phyloP scores from a whole-genome alignment of 768 basidiomycete genomes.

The Leccinum fibrillosum region DNA sequence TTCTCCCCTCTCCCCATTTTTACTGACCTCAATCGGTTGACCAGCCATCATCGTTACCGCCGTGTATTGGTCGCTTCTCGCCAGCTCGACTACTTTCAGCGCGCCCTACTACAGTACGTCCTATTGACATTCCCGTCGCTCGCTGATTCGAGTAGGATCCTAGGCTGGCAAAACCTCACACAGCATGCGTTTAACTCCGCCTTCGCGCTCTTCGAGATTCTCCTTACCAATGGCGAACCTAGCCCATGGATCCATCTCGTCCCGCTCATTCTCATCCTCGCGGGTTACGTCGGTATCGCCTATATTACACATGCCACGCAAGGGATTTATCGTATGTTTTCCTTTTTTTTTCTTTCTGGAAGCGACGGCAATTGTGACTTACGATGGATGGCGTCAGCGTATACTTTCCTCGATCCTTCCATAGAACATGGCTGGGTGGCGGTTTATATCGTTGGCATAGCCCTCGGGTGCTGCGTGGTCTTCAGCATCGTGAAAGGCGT shows the following conservation, averaged over 20 bases:
- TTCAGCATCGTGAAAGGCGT: conserved; percentile 48
- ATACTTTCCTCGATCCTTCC: conserved; percentile 60
- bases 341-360: background rate
- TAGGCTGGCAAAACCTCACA: conserved; percentile 60
- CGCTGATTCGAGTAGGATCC: background rate
- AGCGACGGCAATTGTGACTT: background rate
- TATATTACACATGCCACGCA: conserved; percentile 63
- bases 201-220: conserved; percentile 56
- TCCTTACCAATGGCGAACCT: conserved; percentile 50
- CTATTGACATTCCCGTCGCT: background rate
- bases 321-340: conserved; percentile 57
- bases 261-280: conserved; percentile 47
- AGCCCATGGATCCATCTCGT: conserved; percentile 51
- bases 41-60: conserved; percentile 62
- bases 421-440: conserved; percentile 44
- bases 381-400: conserved; percentile 41
- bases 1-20: background rate
- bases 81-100: conserved; percentile 39
- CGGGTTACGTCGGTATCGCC: conserved; percentile 58
- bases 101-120: conserved; percentile 39
- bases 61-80: conserved; percentile 59
- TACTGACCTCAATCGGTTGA: background rate
- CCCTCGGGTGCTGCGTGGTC: conserved; percentile 45
- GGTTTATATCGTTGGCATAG: conserved; percentile 62
- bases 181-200: conserved; percentile 57